Evolutionary conservation across 1,139 yeast genomes (phyloP).

Genomic region (Meyerozyma smithsonii): DNA sequence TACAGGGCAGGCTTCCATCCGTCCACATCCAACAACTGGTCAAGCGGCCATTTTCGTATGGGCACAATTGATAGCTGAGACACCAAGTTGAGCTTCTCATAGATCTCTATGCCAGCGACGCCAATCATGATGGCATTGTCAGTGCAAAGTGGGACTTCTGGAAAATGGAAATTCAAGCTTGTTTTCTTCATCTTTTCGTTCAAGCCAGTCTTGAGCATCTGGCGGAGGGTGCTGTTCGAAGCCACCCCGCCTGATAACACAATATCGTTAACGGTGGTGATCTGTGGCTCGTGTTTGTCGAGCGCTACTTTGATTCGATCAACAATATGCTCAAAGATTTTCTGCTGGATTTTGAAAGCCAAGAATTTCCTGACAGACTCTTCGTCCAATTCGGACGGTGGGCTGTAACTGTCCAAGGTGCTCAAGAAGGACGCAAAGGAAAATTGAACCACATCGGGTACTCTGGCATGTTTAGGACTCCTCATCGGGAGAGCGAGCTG

Average conservation of each 20-base stretch:
- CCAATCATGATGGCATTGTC: slow-evolving; percentile 98
- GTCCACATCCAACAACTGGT: slow-evolving; percentile 40
- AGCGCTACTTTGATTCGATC: slow-evolving; percentile 57
- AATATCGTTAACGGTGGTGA: slow-evolving; percentile 47
- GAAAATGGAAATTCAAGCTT: slow-evolving; percentile 47
- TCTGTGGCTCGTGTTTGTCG: slow-evolving; percentile 28
- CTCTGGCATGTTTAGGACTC: slow-evolving; percentile 24
- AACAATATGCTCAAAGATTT: slow-evolving; percentile 67
- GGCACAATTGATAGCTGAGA: slow-evolving; percentile 55
- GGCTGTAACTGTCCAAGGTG: slow-evolving; percentile 31
- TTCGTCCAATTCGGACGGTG: slow-evolving; percentile 19
- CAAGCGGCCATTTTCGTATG: slow-evolving; percentile 71
- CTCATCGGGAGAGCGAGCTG: slow-evolving; percentile 29
- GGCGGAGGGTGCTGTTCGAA: slow-evolving; percentile 59
- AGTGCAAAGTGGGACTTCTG: slow-evolving; percentile 72
- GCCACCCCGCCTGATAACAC: slow-evolving; percentile 96
- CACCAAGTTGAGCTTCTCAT: slow-evolving; percentile 46
- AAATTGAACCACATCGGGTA: slow-evolving; percentile 42
- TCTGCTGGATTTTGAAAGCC: slow-evolving; percentile 61
- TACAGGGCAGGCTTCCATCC: slow-evolving; percentile 39
- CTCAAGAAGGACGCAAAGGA: slow-evolving; percentile 80
- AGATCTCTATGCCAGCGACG: slow-evolving; percentile 89
- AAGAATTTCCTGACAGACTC: slow-evolving; percentile 29
- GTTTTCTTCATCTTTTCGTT: slow-evolving; percentile 5
- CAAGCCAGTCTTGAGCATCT: slow-evolving; percentile 39